These are phyloP conservation scores for Cenchrus fungigraminus DNA, from an alignment of 176 grass and related monocot genomes.

Conservation along the genomic window DNA sequence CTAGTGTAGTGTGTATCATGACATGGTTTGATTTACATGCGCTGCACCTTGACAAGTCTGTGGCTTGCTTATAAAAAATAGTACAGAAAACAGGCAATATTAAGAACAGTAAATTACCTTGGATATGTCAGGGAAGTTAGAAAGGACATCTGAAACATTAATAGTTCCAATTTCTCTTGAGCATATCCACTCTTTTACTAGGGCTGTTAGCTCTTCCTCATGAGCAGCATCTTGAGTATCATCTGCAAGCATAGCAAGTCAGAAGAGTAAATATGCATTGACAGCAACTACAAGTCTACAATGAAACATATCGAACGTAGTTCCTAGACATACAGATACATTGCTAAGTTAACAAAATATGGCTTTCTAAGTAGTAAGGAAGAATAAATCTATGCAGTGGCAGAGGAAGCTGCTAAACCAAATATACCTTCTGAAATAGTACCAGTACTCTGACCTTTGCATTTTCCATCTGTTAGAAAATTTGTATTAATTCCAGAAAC, in stretches of 20 bases:
- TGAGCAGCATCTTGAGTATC: constrained; percentile 94
- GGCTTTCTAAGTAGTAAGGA: not conserved
- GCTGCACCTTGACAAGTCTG: not conserved
- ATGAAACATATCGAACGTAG: not conserved
- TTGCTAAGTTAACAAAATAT: constrained; percentile 10
- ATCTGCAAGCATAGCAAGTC: constrained; percentile 52
- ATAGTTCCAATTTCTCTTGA: constrained; percentile 52
- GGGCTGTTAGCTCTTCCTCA: constrained; percentile 67
- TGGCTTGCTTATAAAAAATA: not conserved
- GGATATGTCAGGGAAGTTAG: constrained; percentile 82
- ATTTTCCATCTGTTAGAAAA: constrained; percentile 56
- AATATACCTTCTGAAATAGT: constrained; percentile 77
- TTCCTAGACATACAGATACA: constrained; percentile 1
- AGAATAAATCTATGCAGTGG: constrained; percentile 11
- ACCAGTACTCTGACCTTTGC: constrained; percentile 51
- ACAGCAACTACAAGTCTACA: not conserved
- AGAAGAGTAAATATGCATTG: constrained; percentile 16
- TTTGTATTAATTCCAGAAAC: constrained; percentile 44
- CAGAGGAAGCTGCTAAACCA: constrained; percentile 34
- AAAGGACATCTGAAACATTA: constrained; percentile 75
- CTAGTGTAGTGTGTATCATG: constrained; percentile 10
- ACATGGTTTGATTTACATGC: constrained; percentile 27
- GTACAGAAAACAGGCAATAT: constrained; percentile 25
- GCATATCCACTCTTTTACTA: constrained; percentile 84
- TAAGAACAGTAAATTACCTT: constrained; percentile 46